Evolutionary conservation across 495 filamentous ascomycete species (phyloP).

Genomic region (Aspergillus asperescens): DNA sequence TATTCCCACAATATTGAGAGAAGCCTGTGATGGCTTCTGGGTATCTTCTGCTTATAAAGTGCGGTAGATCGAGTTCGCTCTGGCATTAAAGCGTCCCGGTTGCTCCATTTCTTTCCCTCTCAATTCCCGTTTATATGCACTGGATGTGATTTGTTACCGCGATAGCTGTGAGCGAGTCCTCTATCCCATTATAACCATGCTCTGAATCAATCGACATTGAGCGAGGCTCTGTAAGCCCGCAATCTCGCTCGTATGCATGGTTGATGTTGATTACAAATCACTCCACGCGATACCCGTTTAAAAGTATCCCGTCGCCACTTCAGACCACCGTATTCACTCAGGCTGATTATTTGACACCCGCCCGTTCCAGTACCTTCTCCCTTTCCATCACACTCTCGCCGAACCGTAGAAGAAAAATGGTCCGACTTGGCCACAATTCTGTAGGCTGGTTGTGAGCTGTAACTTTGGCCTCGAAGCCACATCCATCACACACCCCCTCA

Average conservation of each 20-base stretch:
- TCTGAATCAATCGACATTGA: not conserved
- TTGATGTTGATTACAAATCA: no score
- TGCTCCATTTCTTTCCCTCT: not conserved
- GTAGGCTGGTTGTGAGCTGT: slow-evolving; percentile 83
- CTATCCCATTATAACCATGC: not conserved
- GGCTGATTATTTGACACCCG: slow-evolving; percentile 40
- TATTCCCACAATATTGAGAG: not conserved
- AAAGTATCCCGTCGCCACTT: no score
- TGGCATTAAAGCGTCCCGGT: not conserved
- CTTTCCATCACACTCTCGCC: slow-evolving; percentile 81
- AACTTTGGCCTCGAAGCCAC: slow-evolving; percentile 80
- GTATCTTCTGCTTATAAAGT: slow-evolving; percentile 6
- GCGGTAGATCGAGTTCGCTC: not conserved
- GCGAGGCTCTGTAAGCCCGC: not conserved
- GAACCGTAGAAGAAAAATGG: slow-evolving; percentile 92
- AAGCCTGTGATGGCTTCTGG: not conserved
- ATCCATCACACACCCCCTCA: slow-evolving; percentile 91
- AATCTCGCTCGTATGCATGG: not conserved
- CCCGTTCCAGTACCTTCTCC: slow-evolving; percentile 63
- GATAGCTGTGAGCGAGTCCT: not conserved
- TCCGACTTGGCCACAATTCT: slow-evolving; percentile 90
- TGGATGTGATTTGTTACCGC: not conserved
- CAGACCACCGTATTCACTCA: not conserved
- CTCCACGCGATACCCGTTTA: no score
- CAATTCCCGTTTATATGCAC: not conserved